Evolutionary conservation across 2,329 filamentous ascomycete genomes (phyloP).

Genomic region (Colletotrichum scovillei): DNA sequence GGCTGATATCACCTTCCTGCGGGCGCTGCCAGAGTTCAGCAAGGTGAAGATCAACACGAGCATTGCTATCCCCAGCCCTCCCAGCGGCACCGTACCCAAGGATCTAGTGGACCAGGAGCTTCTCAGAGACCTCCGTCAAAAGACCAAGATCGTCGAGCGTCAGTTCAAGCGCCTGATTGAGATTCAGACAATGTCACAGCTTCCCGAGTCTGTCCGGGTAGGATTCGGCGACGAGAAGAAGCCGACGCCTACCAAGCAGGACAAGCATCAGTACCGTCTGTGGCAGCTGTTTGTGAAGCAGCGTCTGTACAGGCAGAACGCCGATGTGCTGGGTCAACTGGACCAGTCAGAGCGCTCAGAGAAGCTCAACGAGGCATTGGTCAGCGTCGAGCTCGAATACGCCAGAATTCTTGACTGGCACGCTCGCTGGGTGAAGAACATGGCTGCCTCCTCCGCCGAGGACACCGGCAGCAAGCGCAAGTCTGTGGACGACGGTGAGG

Average conservation of each 20-base stretch:
- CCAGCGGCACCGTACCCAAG: conserved; percentile 49
- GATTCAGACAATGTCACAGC: conserved; percentile 75
- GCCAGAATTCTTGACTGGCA: conserved; percentile 67
- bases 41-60: conserved; percentile 65
- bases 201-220: conserved; percentile 68
- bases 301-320: conserved; percentile 80
- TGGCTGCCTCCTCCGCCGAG: conserved; percentile 33
- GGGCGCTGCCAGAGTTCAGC: conserved; percentile 67
- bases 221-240: conserved; percentile 55
- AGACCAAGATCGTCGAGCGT: conserved; percentile 79
- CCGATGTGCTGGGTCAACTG: conserved; percentile 76
- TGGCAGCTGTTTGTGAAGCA: conserved; percentile 84
- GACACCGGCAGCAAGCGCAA: conserved; percentile 59
- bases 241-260: conserved; percentile 59
- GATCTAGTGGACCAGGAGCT: conserved; percentile 68
- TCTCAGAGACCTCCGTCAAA: conserved; percentile 66
- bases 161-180: conserved; percentile 82
- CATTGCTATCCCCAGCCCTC: conserved; percentile 60
- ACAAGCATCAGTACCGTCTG: conserved; percentile 73
- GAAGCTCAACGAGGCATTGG: conserved; percentile 77
- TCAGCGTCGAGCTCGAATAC: conserved; percentile 78
- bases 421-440: conserved; percentile 51
- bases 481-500: conserved; percentile 43
- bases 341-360: conserved; percentile 75
- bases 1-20: conserved; percentile 76